phyloP scores from a whole-genome alignment of 768 basidiomycete genomes.

The Suillus luteus region DNA sequence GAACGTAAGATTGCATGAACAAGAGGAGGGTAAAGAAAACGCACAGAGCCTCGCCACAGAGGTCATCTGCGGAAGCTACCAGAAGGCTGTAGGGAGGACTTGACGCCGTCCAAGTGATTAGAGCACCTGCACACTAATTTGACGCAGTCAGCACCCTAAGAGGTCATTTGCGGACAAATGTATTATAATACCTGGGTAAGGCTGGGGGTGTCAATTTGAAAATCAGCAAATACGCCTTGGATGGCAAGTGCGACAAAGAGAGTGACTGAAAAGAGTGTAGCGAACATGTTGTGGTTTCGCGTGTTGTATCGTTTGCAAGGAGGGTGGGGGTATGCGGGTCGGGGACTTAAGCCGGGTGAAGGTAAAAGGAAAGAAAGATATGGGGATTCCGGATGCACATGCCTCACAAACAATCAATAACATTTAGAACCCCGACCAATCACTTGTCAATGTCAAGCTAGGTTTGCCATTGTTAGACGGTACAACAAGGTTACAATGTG shows the following conservation, averaged over 20 bases:
- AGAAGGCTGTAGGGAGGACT: slow-evolving; percentile 59
- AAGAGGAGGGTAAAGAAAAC: slow-evolving; percentile 23
- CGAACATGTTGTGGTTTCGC: slow-evolving; percentile 55
- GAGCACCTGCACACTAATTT: slow-evolving; percentile 52
- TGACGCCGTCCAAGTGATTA: slow-evolving; percentile 54
- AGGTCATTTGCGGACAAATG: background rate
- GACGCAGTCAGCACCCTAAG: background rate
- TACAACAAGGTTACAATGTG: background rate
- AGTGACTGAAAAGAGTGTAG: slow-evolving; percentile 74
- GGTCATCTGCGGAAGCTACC: slow-evolving; percentile 51
- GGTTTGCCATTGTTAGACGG: too few species aligned
- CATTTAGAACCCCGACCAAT: background rate
- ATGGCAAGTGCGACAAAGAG: slow-evolving; percentile 63
- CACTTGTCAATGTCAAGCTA: too few species aligned
- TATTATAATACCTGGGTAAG: slow-evolving; percentile 49
- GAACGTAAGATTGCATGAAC: slow-evolving; percentile 7
- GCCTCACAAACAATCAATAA: background rate
- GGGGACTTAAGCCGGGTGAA: background rate
- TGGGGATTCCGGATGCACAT: background rate
- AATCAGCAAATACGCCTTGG: slow-evolving; percentile 52
- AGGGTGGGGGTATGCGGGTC: background rate
- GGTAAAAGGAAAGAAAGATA: background rate
- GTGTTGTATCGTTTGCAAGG: background rate
- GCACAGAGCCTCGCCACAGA: slow-evolving; percentile 64
- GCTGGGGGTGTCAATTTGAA: slow-evolving; percentile 52